Conservation (phyloP, 1,139 yeast species). For the Scheffersomyces segobiensis region DNA sequence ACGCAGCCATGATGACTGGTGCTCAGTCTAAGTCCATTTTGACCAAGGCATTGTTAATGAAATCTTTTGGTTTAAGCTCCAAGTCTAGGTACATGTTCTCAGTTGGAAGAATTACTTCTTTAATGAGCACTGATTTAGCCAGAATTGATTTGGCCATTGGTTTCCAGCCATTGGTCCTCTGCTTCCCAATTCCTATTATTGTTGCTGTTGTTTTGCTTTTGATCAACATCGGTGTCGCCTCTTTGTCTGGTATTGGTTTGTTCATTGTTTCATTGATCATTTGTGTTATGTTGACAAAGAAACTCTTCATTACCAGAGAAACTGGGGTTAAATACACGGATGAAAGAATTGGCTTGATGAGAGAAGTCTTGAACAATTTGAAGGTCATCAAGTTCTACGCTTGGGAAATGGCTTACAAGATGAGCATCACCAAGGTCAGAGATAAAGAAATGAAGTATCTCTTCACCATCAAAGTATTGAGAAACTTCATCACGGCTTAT, state of each 20-base stretch:
- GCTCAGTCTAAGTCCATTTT: constrained; percentile 45
- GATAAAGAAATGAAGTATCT: constrained; percentile 41
- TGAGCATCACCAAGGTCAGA: constrained; percentile 35
- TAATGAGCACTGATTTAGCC: constrained; percentile 47
- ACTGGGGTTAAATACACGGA: constrained; percentile 42
- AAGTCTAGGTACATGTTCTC: constrained; percentile 38
- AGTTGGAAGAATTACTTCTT: constrained; percentile 42
- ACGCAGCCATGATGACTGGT: constrained; percentile 48
- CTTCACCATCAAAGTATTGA: constrained; percentile 43
- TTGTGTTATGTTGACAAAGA: constrained; percentile 38
- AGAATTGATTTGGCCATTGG: constrained; percentile 50
- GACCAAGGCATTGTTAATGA: constrained; percentile 39
- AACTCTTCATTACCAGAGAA: constrained; percentile 39
- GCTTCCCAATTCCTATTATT: constrained; percentile 47
- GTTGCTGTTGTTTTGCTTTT: constrained; percentile 40
- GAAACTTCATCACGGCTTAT: constrained; percentile 48
- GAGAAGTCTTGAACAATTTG: constrained; percentile 43
- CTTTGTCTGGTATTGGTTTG: constrained; percentile 47
- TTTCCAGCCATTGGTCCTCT: constrained; percentile 45
- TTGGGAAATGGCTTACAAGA: constrained; percentile 49
- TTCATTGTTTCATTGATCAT: constrained; percentile 40
- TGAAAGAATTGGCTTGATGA: constrained; percentile 44
- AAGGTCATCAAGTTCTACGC: constrained; percentile 49
- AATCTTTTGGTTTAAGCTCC: constrained; percentile 40
- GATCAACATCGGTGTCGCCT: constrained; percentile 37